A percentile compares a stretch with the other conserved stretches of the same genome.
phyloP scores from a whole-genome alignment of 140 eudicot genomes.

The Oenanthe javanica region DNA sequence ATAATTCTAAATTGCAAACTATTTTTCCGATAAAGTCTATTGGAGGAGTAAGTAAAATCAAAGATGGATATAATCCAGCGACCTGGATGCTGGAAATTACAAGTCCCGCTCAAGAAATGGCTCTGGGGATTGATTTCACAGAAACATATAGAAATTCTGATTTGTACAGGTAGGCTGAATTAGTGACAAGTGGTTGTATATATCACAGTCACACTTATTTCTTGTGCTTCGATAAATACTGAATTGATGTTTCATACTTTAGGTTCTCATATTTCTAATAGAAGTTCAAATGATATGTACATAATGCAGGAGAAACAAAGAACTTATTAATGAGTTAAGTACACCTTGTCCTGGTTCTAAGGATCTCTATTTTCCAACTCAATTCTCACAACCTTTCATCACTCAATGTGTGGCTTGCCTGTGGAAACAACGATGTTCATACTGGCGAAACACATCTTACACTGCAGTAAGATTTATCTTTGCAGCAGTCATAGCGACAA shows the following conservation, averaged over 20 bases:
- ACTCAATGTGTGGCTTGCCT: constrained; percentile 69
- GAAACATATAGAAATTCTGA: constrained; percentile 50
- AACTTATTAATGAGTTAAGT: constrained; percentile 54
- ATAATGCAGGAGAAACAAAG: constrained; percentile 67
- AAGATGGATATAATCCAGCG: constrained; percentile 63
- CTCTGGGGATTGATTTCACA: constrained; percentile 48
- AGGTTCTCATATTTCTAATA: background rate
- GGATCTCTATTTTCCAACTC: constrained; percentile 51
- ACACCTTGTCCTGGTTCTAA: constrained; percentile 51
- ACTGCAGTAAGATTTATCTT: constrained; percentile 70
- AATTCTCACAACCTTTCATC: constrained; percentile 51
- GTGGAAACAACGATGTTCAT: constrained; percentile 79
- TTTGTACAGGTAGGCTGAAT: constrained; percentile 26
- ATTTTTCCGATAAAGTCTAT: constrained; percentile 23
- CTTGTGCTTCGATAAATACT: background rate
- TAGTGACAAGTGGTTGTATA: background rate
- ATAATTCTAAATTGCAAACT: background rate
- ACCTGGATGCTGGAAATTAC: constrained; percentile 75
- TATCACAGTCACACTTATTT: background rate
- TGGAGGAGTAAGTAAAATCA: constrained; percentile 38
- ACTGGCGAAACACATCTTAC: constrained; percentile 82
- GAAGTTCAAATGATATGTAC: background rate
- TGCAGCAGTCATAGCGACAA: constrained; percentile 51
- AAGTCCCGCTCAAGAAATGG: constrained; percentile 47
- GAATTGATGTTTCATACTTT: background rate